phyloP scores from a whole-genome alignment of 441 rosid species.

The Capsella rubella region DNA sequence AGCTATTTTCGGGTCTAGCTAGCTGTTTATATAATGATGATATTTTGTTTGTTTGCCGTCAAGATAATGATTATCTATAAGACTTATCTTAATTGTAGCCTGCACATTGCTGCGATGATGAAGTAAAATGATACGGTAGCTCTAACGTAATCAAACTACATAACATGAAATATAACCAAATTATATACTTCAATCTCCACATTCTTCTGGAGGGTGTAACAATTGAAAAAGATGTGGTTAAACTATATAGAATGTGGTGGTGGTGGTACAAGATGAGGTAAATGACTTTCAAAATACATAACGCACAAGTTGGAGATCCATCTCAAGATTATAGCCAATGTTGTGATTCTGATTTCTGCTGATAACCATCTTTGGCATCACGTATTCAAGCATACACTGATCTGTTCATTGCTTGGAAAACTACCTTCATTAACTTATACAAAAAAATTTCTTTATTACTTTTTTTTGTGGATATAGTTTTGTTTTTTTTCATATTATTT shows the following conservation, averaged over 20 bases:
- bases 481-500: background rate
- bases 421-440: slow-evolving; percentile 25
- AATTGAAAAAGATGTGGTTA: background rate
- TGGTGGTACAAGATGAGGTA: slow-evolving; percentile 33
- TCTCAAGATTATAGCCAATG: slow-evolving; percentile 30
- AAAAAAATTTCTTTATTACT: too few relatives aligned
- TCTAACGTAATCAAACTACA: background rate
- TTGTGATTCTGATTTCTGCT: slow-evolving; percentile 24
- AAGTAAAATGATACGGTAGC: too few relatives aligned
- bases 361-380: slow-evolving; percentile 41
- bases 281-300: slow-evolving; percentile 36
- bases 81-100: too few relatives aligned
- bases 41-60: too few relatives aligned
- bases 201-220: background rate
- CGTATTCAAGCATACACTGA: slow-evolving; percentile 33
- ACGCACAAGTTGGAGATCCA: slow-evolving; percentile 5
- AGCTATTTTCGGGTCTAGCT: too few relatives aligned
- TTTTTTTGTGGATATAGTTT: too few relatives aligned
- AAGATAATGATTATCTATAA: too few relatives aligned
- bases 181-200: background rate
- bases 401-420: slow-evolving; percentile 25
- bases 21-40: too few relatives aligned
- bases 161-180: slow-evolving; percentile 9
- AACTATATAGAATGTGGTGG: slow-evolving; percentile 26
- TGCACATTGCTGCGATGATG: too few relatives aligned